Evolutionary conservation across 495 filamentous ascomycete genomes (phyloP).

Genomic region (Penicillium goetzii): DNA sequence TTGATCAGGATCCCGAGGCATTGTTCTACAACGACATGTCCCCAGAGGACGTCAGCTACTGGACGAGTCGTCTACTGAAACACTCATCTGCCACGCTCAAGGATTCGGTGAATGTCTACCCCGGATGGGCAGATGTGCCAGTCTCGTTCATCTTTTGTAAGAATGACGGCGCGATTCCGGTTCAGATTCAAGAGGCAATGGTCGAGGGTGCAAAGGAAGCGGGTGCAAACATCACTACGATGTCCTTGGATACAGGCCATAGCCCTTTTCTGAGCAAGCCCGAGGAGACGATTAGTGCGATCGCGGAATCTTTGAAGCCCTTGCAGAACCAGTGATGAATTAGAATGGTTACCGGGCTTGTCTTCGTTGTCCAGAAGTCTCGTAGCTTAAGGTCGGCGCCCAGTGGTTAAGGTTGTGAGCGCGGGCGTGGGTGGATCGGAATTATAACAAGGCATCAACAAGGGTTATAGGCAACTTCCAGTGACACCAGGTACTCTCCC

Average conservation of each 20-base stretch:
- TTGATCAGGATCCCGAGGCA: conserved; percentile 7
- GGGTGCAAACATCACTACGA: conserved; percentile 11
- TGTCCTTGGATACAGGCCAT: conserved; percentile 7
- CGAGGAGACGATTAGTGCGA: conserved; percentile 3
- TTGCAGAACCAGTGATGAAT: background rate
- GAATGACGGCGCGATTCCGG: conserved; percentile 5
- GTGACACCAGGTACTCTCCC: background rate
- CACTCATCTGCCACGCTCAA: conserved; percentile 8
- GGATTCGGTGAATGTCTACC: conserved; percentile 7
- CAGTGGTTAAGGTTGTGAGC: background rate
- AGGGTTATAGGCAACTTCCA: background rate
- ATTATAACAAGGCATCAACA: background rate
- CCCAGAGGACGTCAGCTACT: conserved; percentile 3
- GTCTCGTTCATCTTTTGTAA: conserved; percentile 13
- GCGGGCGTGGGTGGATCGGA: background rate
- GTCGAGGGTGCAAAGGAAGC: conserved; percentile 10
- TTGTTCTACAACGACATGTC: conserved; percentile 18
- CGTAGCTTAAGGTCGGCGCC: background rate
- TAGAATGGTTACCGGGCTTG: background rate
- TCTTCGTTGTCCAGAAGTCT: background rate
- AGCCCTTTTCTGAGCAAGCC: conserved; percentile 14
- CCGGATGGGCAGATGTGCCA: conserved; percentile 19
- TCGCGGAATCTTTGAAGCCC: conserved; percentile 6
- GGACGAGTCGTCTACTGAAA: conserved; percentile 8
- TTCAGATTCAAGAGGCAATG: conserved; percentile 15